Conservation (phyloP, 257 asterid species). For the Euphrasia confusa region DNA sequence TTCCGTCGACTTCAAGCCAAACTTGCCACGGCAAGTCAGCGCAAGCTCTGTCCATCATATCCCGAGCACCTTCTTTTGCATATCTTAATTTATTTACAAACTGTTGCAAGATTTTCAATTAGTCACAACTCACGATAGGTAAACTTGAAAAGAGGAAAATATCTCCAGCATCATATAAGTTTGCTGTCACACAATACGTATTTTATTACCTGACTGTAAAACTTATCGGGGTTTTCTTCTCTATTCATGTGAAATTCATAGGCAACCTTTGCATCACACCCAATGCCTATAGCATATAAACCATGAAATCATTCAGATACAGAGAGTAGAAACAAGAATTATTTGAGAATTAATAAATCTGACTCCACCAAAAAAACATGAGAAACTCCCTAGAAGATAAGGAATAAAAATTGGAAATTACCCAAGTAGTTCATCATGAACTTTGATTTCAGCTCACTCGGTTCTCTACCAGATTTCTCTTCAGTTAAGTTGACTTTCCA, state of each 20-base stretch:
- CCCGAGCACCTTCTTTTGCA: constrained; percentile 88
- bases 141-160: constrained; percentile 16
- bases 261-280: constrained; percentile 90
- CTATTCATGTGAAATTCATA: constrained; percentile 70
- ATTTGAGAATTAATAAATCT: too few species aligned
- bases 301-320: constrained; percentile 5
- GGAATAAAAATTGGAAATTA: constrained; percentile 25
- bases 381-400: too few species aligned
- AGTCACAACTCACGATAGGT: constrained; percentile 21
- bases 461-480: constrained; percentile 39
- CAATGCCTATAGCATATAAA: constrained; percentile 51
- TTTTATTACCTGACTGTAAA: constrained; percentile 60
- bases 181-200: background rate
- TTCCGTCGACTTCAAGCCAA: constrained; percentile 85
- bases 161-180: background rate
- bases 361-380: too few species aligned
- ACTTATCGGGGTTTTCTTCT: constrained; percentile 77
- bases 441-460: constrained; percentile 51
- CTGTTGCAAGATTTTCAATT: constrained; percentile 40
- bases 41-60: constrained; percentile 84
- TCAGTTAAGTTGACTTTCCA: constrained; percentile 66
- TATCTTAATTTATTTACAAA: constrained; percentile 77
- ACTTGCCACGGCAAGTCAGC: constrained; percentile 93
- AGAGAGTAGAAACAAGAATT: too few species aligned
- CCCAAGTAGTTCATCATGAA: constrained; percentile 90